Base-by-base conservation (phyloP, 805 yeast genomes). In the Zygoascus bituminiphila region DNA sequence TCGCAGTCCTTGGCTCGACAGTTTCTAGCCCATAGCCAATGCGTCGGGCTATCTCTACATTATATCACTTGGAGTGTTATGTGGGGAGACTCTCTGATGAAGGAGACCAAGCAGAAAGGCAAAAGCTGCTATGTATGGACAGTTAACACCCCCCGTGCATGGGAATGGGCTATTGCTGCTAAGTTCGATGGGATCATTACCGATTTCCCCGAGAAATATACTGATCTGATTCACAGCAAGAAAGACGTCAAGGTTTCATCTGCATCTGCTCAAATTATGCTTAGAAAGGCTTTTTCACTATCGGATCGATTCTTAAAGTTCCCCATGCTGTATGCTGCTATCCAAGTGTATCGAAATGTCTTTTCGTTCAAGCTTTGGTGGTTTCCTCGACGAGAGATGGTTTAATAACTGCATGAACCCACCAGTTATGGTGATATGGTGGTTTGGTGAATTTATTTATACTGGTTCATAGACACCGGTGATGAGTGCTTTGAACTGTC, bases 1-100 rank as follows among this genome's bases (percentile, higher is more conserved):
- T 54, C 63, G 39, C 53, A 65, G 40, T 53, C 71, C 15, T 56
- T 64, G 36, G 65, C 70, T 7, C 56, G 65, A 44, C 51, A 45
- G 46, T 64, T 69, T 49, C 54, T 69, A 54, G 54, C 60, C 17
- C 77, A 77, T 56, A 71, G 70, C 56, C 79, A 76, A 62, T 70
- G 81, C 46, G 69, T 71, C 24, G 84, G 81, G 26, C 75, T 82
- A 38, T 81, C 88, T 45, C 65, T 69, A 58, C 72, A 52, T 36
- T 58, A 56, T 24, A 49, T 57, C 25, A 58, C 69, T 73, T 58
- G 73, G 76, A 60, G 70, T 75, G 78, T 70, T 66, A 3, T 55
- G 47, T 20, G 21, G 14, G 59, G 76, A 60, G 53, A 59, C 51
- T 50, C 51, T 50, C 53, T 66, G 45, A 56, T 70, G n/a, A 65